Base-by-base conservation (phyloP, 768 basidiomycete genomes). In the Calvatia gigantea region DNA sequence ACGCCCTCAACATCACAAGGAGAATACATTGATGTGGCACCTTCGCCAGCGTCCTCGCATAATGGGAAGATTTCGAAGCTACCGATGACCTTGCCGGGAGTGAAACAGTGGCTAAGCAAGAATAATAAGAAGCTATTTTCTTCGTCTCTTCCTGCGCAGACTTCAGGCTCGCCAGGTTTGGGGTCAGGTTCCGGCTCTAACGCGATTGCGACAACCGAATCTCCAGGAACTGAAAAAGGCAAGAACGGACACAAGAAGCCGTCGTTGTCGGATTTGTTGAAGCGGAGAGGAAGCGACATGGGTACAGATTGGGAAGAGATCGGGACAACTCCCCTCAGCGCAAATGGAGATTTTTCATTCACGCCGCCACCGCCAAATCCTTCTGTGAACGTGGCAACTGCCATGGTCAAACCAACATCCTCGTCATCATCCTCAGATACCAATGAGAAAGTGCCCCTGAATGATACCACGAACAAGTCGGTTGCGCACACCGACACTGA, bases 91-190 rank as follows among this genome's bases (percentile, higher is more conserved):
- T 75, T 88, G 17, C 85, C 89, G 50, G 89, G 85, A 21, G 90
- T 91, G 23, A 86, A 84, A 68, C 89, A 87, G 62, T 92, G 90
- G 90, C 67, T 91, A 41, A 86, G 75, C 60, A 82, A 78, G 58
- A 78, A 77, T 56, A 83, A 84, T 43, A 84, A 83, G 67, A 84
- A 80, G 65, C 71, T 79, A 19, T 80, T 82, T 56, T 70, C 79
- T 6, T 70, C 73, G 4, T 71, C 74, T 2, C 65, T 73, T 25
- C 58, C 72, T 27, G 59, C 67, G n/a, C 37, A 39, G 15, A 69
- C 15, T 62, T 70, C 46, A 17, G 41, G 14, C 41, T 37, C 29
- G 12, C 42, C 38, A 15, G 46, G 19, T 15, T 8, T 32, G 15
- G 39, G 11, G 15, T 48, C 38, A 15, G 46, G 19, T 15, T 8